Evolutionary conservation across 2,329 filamentous ascomycete species (phyloP).

Genomic region (Lojkania enalia): DNA sequence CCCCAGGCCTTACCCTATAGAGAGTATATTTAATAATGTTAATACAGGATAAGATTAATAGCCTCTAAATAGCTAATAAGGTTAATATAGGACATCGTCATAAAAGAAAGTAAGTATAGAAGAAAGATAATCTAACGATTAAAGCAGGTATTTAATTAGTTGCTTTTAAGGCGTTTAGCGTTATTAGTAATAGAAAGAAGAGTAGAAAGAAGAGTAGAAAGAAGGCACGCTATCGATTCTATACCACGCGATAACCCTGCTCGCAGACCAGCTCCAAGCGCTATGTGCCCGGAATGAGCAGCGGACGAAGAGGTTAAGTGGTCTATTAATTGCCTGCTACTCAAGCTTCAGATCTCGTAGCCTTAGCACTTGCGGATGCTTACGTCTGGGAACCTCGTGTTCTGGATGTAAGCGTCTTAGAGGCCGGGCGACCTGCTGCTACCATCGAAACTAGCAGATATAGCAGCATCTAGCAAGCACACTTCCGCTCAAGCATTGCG

Average conservation of each 20-base stretch:
- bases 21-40: no score
- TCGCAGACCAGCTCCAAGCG: not conserved
- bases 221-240: not conserved
- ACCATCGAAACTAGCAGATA: not conserved
- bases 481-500: constrained; percentile 5
- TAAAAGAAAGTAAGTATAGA: constrained; percentile 1
- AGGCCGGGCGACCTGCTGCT: not conserved
- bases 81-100: not conserved
- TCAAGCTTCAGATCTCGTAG: no score
- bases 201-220: not conserved
- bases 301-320: not conserved
- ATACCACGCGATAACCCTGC: not conserved
- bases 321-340: not conserved
- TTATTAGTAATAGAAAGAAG: not conserved
- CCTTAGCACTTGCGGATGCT: constrained; percentile 3
- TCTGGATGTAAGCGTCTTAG: constrained; percentile 1
- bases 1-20: no score
- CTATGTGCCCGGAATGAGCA: not conserved
- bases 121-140: not conserved
- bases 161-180: not conserved
- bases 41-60: no score
- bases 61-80: no score
- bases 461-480: constrained; percentile 1
- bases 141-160: not conserved
- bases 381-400: constrained; percentile 4